Base-by-base conservation (phyloP, 2,329 filamentous ascomycete genomes). In the Lomentospora prolificans region DNA sequence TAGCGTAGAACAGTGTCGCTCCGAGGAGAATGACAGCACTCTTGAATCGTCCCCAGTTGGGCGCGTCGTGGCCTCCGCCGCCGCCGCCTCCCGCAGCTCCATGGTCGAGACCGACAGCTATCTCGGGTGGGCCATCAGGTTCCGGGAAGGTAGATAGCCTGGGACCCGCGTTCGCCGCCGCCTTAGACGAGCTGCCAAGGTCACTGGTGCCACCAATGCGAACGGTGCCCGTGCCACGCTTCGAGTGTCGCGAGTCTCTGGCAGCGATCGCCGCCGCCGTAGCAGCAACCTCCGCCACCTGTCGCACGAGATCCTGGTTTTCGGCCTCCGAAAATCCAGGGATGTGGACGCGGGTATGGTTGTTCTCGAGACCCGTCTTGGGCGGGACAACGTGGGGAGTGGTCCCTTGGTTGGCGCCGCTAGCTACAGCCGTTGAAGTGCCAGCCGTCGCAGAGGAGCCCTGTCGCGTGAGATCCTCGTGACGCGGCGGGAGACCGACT, bases 1-100 rank as follows among this genome's bases (percentile, higher is more conserved):
- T 75, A n/a, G 95, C 94, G 67, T 99, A 99, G 10, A 96, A 79
- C 12, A 97, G 65, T 0, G 94, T 99, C 3, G 95, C 92, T 1
- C 83, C 86, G 61, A 97, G 82, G 10, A 99, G 77, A 57, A 99
- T 92, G 50, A 96, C 76, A 2, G 90, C 80, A 75, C 90, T 96
- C 79, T 97, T 97, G 55, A 80, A 81, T 59, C 90, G 85, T 64
- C 92, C 89, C 94, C 94, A 99, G 68, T 99, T 99, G 3, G 94
- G 94, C n/a, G 94, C 94, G 69, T 99, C 94, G 64, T 99, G 95
- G 1, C 92, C 91, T 50, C 88, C 89, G 12, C 70, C 67, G n/a
- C 68, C 69, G n/a, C 59, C 55, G 19, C 56, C 64, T 39, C 60
- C 63, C n/a, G 61, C 0, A 63, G 30, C 59, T 2, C 60, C 63